A percentile compares a stretch with the other conserved stretches of the same genome.
These are phyloP conservation scores for Zea luxurians DNA, from an alignment of 176 grass and related monocot genomes.

Conservation along the genomic window DNA sequence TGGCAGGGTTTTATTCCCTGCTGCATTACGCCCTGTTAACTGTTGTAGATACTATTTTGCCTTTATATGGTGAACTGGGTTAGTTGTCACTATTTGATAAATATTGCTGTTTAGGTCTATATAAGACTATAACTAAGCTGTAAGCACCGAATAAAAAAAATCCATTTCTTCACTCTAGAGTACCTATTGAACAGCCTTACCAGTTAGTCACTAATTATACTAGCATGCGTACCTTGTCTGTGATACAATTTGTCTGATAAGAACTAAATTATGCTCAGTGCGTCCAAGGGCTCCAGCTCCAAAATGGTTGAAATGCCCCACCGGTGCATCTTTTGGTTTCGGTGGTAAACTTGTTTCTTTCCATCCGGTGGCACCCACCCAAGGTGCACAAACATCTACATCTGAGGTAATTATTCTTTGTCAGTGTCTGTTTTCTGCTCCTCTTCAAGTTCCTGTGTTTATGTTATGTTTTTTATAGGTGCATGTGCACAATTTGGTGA, in stretches of 20 bases:
- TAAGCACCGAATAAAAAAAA: neutral
- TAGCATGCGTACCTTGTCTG: neutral
- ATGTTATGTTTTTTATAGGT: too few species aligned
- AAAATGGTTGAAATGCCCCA: slow-evolving; percentile 95
- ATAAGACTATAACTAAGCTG: slow-evolving; percentile 1
- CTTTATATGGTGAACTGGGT: neutral
- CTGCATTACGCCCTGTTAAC: neutral
- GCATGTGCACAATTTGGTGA: too few species aligned
- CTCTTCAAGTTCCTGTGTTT: too few species aligned
- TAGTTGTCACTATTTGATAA: neutral
- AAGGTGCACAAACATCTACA: slow-evolving; percentile 50
- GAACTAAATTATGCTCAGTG: slow-evolving; percentile 49
- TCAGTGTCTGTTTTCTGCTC: neutral
- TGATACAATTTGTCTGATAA: slow-evolving; percentile 15
- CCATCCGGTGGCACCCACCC: slow-evolving; percentile 42
- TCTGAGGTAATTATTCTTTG: slow-evolving; percentile 66
- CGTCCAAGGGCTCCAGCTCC: slow-evolving; percentile 82
- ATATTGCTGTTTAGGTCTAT: neutral
- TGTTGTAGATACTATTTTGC: slow-evolving; percentile 1
- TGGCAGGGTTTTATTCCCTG: neutral
- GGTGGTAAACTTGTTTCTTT: slow-evolving; percentile 39
- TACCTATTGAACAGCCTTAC: slow-evolving; percentile 19
- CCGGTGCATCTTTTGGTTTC: neutral
- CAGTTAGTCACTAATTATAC: slow-evolving; percentile 21
- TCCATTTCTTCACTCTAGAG: neutral